phyloP scores from a whole-genome alignment of 129 eudicot genomes.

The Glebionis coronaria region DNA sequence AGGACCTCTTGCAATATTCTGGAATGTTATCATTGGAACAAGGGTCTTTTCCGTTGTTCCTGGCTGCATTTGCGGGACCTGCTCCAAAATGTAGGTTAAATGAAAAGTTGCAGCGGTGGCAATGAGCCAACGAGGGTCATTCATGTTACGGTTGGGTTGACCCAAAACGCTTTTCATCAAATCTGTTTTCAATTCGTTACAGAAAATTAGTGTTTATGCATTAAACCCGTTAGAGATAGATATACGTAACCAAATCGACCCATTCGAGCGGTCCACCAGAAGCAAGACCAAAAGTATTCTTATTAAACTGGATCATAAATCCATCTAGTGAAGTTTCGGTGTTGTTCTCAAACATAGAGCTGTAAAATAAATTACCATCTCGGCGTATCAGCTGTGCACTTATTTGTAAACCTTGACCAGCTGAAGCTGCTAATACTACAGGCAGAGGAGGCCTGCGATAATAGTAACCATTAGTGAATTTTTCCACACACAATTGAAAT shows the following conservation, averaged over 20 bases:
- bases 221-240: background rate
- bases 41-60: constrained; percentile 4
- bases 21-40: constrained; percentile 2
- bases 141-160: background rate
- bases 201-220: background rate
- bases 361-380: constrained; percentile 61
- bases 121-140: background rate
- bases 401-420: constrained; percentile 79
- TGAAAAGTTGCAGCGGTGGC: too few species aligned
- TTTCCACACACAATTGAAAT: background rate
- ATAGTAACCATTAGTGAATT: constrained; percentile 9
- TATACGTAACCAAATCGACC: background rate
- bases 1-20: constrained; percentile 3
- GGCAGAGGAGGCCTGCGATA: constrained; percentile 69
- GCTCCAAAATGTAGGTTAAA: background rate
- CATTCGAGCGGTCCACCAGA: background rate
- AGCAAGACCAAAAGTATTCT: constrained; percentile 13
- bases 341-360: background rate
- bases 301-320: constrained; percentile 13
- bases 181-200: background rate
- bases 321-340: background rate
- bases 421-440: constrained; percentile 53
- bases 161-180: background rate
- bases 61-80: constrained; percentile 3
- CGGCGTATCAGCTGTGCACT: constrained; percentile 66